Conservation (phyloP, 2,329 filamentous ascomycete species). For the Exutisphaerella laricina region DNA sequence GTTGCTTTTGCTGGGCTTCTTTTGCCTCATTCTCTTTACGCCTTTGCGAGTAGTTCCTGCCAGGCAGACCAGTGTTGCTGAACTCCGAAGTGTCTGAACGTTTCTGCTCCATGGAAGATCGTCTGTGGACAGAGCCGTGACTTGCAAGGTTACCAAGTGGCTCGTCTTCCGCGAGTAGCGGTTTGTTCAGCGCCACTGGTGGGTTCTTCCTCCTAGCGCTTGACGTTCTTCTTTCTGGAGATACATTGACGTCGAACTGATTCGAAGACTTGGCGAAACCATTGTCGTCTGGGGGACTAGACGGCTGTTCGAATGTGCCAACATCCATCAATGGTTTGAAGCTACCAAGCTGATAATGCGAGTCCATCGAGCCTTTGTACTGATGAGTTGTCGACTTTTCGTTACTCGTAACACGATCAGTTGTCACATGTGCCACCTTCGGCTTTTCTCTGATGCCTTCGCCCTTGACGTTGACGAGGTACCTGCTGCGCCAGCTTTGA, state of each 20-base stretch:
- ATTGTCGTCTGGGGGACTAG: conserved; percentile 5
- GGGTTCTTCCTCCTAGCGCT: conserved; percentile 33
- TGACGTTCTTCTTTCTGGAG: conserved; percentile 18
- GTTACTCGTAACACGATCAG: conserved; percentile 25
- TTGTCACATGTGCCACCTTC: conserved; percentile 32
- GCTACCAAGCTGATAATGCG: conserved; percentile 58
- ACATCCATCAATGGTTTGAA: conserved; percentile 64
- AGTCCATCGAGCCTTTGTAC: conserved; percentile 35
- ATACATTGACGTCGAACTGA: conserved; percentile 22
- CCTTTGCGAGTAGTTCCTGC: conserved; percentile 46
- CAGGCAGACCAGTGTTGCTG: conserved; percentile 43
- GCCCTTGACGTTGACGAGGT: conserved; percentile 68
- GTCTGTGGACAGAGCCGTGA: conserved; percentile 16
- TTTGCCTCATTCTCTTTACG: conserved; percentile 37
- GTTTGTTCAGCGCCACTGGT: conserved; percentile 18
- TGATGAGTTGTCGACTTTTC: conserved; percentile 23
- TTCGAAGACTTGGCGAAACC: conserved; percentile 21
- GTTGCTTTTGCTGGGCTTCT: conserved; percentile 32
- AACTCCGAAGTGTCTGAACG: conserved; percentile 37
- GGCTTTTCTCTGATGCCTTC: conserved; percentile 41
- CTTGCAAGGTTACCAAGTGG: conserved; percentile 30
- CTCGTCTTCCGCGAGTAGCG: conserved; percentile 32
- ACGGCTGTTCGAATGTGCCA: conserved; percentile 48
- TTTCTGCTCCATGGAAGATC: conserved; percentile 22
- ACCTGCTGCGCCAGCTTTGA: conserved; percentile 87